Conservation (phyloP, 2,329 filamentous ascomycete species). For the Chaetomium sp. region DNA sequence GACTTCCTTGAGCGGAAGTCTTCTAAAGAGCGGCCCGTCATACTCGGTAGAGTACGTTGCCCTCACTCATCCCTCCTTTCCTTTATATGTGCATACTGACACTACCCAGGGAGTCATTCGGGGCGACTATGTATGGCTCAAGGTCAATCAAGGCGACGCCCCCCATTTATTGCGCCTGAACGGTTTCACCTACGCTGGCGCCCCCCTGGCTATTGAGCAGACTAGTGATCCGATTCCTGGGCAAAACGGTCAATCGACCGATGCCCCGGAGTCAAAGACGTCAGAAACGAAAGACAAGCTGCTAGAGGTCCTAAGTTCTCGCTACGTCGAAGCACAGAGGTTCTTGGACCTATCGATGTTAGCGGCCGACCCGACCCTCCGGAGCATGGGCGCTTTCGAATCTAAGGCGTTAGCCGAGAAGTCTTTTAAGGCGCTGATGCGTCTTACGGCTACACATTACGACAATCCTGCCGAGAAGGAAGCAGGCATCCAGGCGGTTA, state of each 20-base stretch:
- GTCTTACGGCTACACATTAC: conserved; percentile 78
- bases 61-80: neutral
- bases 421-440: conserved; percentile 90
- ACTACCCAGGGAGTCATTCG: conserved; percentile 48
- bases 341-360: conserved; percentile 82
- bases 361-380: conserved; percentile 69
- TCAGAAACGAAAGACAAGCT: conserved; percentile 66
- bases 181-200: conserved; percentile 68
- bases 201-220: conserved; percentile 58
- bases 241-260: conserved; percentile 36
- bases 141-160: conserved; percentile 64
- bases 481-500: conserved; percentile 79
- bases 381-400: conserved; percentile 74
- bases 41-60: conserved; percentile 76
- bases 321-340: conserved; percentile 73
- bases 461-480: conserved; percentile 70
- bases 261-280: conserved; percentile 46
- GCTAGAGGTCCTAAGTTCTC: conserved; percentile 68
- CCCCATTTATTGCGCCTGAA: conserved; percentile 68
- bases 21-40: conserved; percentile 57
- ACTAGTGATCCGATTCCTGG: conserved; percentile 46
- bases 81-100: conserved; percentile 22
- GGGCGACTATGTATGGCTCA: conserved; percentile 70
- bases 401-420: conserved; percentile 73
- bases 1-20: conserved; percentile 73